These are phyloP conservation scores for Leucaena leucocephala DNA, from an alignment of 306 rosid species.

Conservation along the genomic window DNA sequence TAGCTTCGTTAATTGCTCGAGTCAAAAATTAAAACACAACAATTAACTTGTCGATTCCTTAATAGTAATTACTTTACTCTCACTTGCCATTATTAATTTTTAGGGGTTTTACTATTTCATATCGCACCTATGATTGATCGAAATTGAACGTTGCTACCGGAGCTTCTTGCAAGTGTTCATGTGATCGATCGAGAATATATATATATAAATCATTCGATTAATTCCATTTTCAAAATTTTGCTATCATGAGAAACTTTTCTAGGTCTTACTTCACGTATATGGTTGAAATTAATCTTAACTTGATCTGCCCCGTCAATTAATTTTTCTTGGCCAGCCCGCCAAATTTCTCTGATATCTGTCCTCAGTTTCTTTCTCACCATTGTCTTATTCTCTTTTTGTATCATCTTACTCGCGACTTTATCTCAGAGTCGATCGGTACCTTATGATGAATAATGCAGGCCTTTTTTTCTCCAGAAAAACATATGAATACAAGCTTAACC, in stretches of 20 bases:
- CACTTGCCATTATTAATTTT: not conserved
- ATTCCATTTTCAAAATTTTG: not conserved
- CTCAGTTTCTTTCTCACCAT: not conserved
- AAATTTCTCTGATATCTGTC: not conserved
- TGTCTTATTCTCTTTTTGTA: not conserved
- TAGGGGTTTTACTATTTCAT: too few species aligned
- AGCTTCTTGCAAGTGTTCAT: not conserved
- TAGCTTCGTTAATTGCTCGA: not conserved
- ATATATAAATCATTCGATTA: not conserved
- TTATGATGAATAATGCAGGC: not conserved
- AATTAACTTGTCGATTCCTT: not conserved
- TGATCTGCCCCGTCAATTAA: not conserved
- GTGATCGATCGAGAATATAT: not conserved
- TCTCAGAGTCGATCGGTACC: not conserved
- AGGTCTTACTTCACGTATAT: not conserved
- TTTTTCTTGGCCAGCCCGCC: not conserved
- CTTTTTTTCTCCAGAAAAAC: not conserved
- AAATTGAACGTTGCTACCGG: too few species aligned
- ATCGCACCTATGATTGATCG: too few species aligned
- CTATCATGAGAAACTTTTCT: not conserved
- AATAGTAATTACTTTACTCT: not conserved
- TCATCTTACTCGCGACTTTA: not conserved
- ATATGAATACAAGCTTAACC: not conserved
- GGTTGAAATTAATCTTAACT: not conserved
- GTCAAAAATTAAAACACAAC: too few species aligned